Conservation (phyloP, 1,139 yeast genomes). For the Meyerozyma smithsonii region DNA sequence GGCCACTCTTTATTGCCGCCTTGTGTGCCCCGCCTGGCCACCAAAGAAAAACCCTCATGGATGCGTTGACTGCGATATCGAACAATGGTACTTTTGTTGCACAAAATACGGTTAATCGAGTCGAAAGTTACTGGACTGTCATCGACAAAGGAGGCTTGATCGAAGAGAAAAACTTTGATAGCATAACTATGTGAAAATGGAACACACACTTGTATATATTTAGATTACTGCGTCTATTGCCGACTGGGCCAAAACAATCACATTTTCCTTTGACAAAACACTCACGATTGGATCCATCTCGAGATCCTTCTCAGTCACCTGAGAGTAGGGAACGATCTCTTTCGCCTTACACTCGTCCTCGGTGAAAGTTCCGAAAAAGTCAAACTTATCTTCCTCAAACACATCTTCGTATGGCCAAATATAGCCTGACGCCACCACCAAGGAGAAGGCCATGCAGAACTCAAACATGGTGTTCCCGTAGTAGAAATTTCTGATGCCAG, state of each 20-base stretch:
- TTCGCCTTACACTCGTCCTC: conserved; percentile 15
- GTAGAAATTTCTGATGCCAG: conserved; percentile 9
- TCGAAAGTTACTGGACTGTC: conserved; percentile 5
- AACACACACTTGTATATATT: not conserved
- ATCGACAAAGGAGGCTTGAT: conserved; percentile 7
- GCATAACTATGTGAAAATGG: conserved; percentile 4
- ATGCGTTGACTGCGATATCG: conserved; percentile 3
- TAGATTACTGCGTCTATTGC: not conserved
- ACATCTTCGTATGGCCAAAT: conserved; percentile 8
- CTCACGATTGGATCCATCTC: conserved; percentile 2
- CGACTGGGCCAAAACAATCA: not conserved
- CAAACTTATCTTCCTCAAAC: conserved; percentile 13
- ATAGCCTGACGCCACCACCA: conserved; percentile 4
- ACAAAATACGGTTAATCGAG: conserved; percentile 7
- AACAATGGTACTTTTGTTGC: conserved; percentile 7
- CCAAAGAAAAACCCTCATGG: conserved; percentile 5
- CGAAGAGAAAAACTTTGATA: conserved; percentile 8
- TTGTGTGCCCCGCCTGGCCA: conserved; percentile 5
- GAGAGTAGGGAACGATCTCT: conserved; percentile 11
- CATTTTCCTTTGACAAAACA: conserved; percentile 4
- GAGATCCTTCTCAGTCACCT: conserved; percentile 5
- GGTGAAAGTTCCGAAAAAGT: conserved; percentile 17
- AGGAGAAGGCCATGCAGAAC: conserved; percentile 12
- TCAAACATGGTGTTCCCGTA: conserved; percentile 10
- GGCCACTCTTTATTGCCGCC: conserved; percentile 9